These are phyloP conservation scores for Meira nashicola DNA, from an alignment of 1,284 basidiomycete species.

Conservation along the genomic window DNA sequence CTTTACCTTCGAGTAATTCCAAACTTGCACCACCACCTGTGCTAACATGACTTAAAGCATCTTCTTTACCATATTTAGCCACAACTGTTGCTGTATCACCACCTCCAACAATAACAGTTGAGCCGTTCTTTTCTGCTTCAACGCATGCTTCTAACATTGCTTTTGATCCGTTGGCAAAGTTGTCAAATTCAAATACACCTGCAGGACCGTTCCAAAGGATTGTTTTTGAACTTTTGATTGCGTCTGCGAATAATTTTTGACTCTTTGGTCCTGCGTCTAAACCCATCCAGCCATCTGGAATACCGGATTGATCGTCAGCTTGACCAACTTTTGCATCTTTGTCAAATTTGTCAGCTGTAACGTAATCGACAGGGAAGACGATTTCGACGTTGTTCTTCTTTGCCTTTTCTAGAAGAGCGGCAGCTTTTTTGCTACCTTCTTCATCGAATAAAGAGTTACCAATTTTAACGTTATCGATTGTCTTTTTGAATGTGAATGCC, in stretches of 20 bases:
- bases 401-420: slow-evolving; percentile 80
- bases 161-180: slow-evolving; percentile 80
- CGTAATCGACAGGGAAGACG: slow-evolving; percentile 90
- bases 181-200: slow-evolving; percentile 94
- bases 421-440: slow-evolving; percentile 82
- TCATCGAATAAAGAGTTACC: slow-evolving; percentile 91
- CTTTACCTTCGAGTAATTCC: slow-evolving; percentile 94
- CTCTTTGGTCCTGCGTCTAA: slow-evolving; percentile 67
- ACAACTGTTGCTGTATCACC: slow-evolving; percentile 52
- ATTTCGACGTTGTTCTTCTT: slow-evolving; percentile 88
- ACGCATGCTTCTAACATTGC: slow-evolving; percentile 79
- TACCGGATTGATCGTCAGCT: slow-evolving; percentile 77
- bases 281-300: slow-evolving; percentile 91
- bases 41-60: slow-evolving; percentile 88
- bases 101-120: slow-evolving; percentile 77
- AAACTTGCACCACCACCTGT: slow-evolving; percentile 95
- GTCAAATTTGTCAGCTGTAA: slow-evolving; percentile 91
- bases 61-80: slow-evolving; percentile 65
- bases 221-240: slow-evolving; percentile 85
- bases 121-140: slow-evolving; percentile 78
- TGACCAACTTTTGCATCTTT: slow-evolving; percentile 76
- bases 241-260: slow-evolving; percentile 70
- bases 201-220: slow-evolving; percentile 91
- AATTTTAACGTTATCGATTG: slow-evolving; percentile 73
- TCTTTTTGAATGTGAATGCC: slow-evolving; percentile 99